These are phyloP conservation scores for Starmerella khaoyaiensis DNA, from an alignment of 805 yeast genomes.

Conservation along the genomic window DNA sequence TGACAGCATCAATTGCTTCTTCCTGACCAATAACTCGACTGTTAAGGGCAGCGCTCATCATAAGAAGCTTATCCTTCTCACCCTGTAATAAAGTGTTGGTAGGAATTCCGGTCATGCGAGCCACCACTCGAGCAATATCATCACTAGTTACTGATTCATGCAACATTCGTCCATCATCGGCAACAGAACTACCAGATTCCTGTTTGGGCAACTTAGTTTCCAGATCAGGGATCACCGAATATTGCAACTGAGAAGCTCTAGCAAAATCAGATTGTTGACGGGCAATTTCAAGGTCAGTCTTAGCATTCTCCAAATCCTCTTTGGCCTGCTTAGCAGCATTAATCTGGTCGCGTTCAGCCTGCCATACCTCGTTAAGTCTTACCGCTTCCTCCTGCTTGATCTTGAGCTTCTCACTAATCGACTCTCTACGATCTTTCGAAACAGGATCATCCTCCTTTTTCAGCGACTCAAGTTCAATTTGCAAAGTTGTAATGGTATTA, in stretches of 20 bases:
- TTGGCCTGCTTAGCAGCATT: conserved; percentile 70
- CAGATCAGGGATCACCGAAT: conserved; percentile 70
- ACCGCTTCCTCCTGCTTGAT: conserved; percentile 50
- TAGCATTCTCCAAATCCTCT: conserved; percentile 71
- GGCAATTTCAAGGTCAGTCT: conserved; percentile 65
- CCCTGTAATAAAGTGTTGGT: conserved; percentile 83
- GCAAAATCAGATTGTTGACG: conserved; percentile 80
- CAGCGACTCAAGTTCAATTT: conserved; percentile 86
- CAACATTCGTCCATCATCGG: conserved; percentile 31
- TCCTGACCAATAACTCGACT: conserved; percentile 88
- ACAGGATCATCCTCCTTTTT: conserved; percentile 83
- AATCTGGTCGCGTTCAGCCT: conserved; percentile 60
- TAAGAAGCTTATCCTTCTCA: conserved; percentile 78
- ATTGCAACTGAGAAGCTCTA: conserved; percentile 78
- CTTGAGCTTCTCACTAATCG: conserved; percentile 54
- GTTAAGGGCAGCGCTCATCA: conserved; percentile 70
- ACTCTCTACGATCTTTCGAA: conserved; percentile 64
- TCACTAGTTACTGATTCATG: conserved; percentile 92
- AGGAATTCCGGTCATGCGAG: conserved; percentile 94
- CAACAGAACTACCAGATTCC: conserved; percentile 26
- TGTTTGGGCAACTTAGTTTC: conserved; percentile 46
- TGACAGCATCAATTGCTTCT: conserved; percentile 76
- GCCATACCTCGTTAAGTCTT: conserved; percentile 77
- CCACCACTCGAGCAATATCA: conserved; percentile 83
- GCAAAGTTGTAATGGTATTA: conserved; percentile 80